Evolutionary conservation across 2,329 filamentous ascomycete species (phyloP).

Genomic region (Aciculosporium take): DNA sequence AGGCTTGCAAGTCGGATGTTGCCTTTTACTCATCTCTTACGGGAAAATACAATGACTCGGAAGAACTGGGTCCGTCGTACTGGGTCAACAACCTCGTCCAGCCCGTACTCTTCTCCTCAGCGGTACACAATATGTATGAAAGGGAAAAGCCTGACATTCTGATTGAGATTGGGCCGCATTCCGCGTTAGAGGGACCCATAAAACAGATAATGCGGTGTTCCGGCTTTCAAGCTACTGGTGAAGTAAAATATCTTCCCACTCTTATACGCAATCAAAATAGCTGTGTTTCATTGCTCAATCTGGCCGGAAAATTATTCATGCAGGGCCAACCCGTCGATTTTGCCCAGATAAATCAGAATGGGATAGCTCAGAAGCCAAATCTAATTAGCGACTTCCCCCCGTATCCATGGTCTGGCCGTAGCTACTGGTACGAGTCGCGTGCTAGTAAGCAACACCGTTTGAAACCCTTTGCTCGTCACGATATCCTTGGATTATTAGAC

Average conservation of each 20-base stretch:
- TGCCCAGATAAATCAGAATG: slow-evolving; percentile 28
- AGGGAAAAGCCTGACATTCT: slow-evolving; percentile 13
- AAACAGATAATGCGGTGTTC: slow-evolving; percentile 35
- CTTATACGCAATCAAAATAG: slow-evolving; percentile 39
- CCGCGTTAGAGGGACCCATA: slow-evolving; percentile 34
- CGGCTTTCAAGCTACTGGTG: slow-evolving; percentile 23
- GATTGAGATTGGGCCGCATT: slow-evolving; percentile 35
- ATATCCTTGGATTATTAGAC: slow-evolving; percentile 31
- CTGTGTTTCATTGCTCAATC: slow-evolving; percentile 28
- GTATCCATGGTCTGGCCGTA: slow-evolving; percentile 33
- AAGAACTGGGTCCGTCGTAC: slow-evolving; percentile 24
- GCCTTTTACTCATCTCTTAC: slow-evolving; percentile 33
- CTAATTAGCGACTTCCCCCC: slow-evolving; percentile 29
- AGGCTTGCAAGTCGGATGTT: slow-evolving; percentile 14
- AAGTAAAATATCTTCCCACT: slow-evolving; percentile 28
- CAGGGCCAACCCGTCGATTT: slow-evolving; percentile 31
- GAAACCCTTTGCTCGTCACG: slow-evolving; percentile 26
- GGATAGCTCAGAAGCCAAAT: slow-evolving; percentile 3
- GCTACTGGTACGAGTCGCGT: slow-evolving; percentile 34
- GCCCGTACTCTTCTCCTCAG: slow-evolving; percentile 28
- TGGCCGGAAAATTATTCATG: slow-evolving; percentile 29
- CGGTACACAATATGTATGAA: slow-evolving; percentile 16
- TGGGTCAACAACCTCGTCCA: slow-evolving; percentile 32
- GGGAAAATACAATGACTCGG: slow-evolving; percentile 22
- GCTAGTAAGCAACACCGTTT: slow-evolving; percentile 27